A percentile compares a stretch with the other conserved stretches of the same genome.
Conservation (phyloP, 1,139 yeast genomes). For the Debaryomyces singareniensis region DNA sequence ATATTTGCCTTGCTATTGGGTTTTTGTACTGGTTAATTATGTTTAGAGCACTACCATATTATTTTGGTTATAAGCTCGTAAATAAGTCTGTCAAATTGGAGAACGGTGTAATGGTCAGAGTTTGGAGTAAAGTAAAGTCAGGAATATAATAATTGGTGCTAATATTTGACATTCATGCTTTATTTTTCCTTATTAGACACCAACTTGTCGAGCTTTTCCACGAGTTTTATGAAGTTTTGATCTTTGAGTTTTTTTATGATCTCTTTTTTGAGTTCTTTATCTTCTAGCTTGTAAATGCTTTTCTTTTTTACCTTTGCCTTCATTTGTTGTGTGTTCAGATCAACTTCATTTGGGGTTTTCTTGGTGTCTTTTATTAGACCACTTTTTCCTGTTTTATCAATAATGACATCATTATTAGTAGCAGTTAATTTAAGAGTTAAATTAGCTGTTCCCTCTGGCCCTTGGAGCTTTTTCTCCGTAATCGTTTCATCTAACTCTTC, state of each 20-base stretch:
- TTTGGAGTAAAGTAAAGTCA: slow-evolving; percentile 42
- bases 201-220: slow-evolving; percentile 5
- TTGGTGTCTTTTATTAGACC: too few relatives aligned
- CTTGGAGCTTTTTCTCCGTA: too few relatives aligned
- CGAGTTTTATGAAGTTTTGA: slow-evolving; percentile 7
- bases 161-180: too few relatives aligned
- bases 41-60: slow-evolving; percentile 40
- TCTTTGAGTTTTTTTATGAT: slow-evolving; percentile 7
- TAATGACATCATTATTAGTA: too few relatives aligned
- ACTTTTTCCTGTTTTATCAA: too few relatives aligned
- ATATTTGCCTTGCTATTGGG: slow-evolving; percentile 28
- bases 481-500: too few relatives aligned
- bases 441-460: too few relatives aligned
- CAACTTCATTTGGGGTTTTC: too few relatives aligned
- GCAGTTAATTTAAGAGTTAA: too few relatives aligned
- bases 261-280: slow-evolving; percentile 7
- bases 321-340: too few relatives aligned
- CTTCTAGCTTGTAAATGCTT: slow-evolving; percentile 6
- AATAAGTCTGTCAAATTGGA: slow-evolving; percentile 31
- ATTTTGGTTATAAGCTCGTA: slow-evolving; percentile 35
- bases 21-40: slow-evolving; percentile 43
- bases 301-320: too few relatives aligned
- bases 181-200: slow-evolving; percentile 4
- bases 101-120: slow-evolving; percentile 52
- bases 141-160: too few relatives aligned